Conservation (phyloP, 805 yeast species). For the Metschnikowia peoriensis region DNA sequence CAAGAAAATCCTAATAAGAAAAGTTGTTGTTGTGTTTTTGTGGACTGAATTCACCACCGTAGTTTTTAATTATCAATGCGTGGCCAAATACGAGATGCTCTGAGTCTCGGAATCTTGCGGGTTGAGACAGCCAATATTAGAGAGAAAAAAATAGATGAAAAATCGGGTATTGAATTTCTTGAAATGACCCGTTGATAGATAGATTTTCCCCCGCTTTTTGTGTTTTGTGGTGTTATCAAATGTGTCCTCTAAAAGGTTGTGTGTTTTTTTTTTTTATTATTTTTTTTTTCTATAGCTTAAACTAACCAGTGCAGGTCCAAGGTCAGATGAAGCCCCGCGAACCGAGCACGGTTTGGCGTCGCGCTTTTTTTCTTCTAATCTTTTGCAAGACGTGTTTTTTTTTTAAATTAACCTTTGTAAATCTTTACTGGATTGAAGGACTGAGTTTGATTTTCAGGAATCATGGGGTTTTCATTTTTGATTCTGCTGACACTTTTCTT, state of each 20-base stretch:
- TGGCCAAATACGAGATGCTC: too few relatives aligned
- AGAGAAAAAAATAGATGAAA: too few relatives aligned
- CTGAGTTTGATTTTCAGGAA: not conserved
- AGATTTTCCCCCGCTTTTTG: not conserved
- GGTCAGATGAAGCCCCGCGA: not conserved
- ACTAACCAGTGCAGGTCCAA: not conserved
- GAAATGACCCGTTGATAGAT: too few relatives aligned
- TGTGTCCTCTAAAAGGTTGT: not conserved
- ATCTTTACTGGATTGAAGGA: not conserved
- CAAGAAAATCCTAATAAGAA: too few relatives aligned
- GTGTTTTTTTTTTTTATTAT: too few relatives aligned
- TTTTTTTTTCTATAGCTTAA: not conserved
- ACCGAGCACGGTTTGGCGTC: not conserved
- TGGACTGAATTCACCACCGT: too few relatives aligned
- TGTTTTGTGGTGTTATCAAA: not conserved
- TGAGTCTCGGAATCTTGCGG: too few relatives aligned
- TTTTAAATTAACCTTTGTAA: not conserved
- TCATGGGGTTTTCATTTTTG: not conserved
- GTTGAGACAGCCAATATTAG: too few relatives aligned
- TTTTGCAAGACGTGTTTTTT: not conserved
- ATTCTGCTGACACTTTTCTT: not conserved
- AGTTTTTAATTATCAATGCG: too few relatives aligned
- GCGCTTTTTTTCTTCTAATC: not conserved
- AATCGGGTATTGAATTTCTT: not conserved
- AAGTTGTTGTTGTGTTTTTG: not conserved